These are phyloP conservation scores for Saccharomycopsis amapae DNA, from an alignment of 805 yeast species.

Conservation along the genomic window DNA sequence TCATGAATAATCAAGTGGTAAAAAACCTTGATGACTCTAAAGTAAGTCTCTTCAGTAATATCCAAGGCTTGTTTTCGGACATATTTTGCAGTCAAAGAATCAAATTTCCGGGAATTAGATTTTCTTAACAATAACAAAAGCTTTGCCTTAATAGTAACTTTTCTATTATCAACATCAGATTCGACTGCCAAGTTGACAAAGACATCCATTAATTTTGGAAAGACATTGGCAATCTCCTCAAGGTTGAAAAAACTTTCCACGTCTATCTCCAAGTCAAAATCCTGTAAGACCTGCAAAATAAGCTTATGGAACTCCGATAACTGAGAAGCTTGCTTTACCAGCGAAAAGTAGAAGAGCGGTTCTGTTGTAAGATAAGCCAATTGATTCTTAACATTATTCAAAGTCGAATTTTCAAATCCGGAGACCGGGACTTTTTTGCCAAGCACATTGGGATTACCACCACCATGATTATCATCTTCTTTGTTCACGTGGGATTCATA, in stretches of 20 bases:
- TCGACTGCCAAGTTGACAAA: too few species aligned
- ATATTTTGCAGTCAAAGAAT: neutral
- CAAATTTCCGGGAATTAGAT: neutral
- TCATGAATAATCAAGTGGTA: constrained; percentile 8
- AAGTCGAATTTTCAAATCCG: constrained; percentile 3
- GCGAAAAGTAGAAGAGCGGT: constrained; percentile 5
- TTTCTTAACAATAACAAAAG: constrained; percentile 1
- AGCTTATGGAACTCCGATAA: neutral
- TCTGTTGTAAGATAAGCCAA: constrained; percentile 19
- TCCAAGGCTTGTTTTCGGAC: neutral
- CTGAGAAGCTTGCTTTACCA: neutral
- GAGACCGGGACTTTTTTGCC: neutral
- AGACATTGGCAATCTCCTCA: too few species aligned
- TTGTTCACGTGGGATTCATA: neutral
- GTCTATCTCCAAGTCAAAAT: too few species aligned
- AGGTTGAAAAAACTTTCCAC: too few species aligned
- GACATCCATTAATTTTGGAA: too few species aligned
- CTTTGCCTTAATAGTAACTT: too few species aligned
- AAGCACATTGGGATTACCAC: neutral
- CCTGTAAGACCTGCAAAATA: neutral
- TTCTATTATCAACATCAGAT: too few species aligned
- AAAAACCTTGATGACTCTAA: neutral
- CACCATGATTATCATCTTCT: constrained; percentile 1
- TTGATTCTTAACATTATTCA: constrained; percentile 18
- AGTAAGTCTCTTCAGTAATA: neutral